Evolutionary conservation across 495 filamentous ascomycete species (phyloP).

Genomic region (Usnea hakonensis): DNA sequence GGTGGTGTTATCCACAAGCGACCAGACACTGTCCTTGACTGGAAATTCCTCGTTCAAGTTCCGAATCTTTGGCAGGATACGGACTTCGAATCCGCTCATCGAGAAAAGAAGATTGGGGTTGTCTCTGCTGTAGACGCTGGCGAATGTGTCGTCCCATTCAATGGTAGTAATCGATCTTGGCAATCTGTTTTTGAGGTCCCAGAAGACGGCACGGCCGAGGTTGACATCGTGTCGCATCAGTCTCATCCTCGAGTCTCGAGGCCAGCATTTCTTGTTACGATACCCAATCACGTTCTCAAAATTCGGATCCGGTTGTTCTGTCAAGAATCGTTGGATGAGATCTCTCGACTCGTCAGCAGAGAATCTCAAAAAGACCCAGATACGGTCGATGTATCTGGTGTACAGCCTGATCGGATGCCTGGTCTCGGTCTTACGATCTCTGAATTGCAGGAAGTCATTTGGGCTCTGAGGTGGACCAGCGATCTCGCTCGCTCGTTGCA

Average conservation of each 20-base stretch:
- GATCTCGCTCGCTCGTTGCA: slow-evolving; percentile 93
- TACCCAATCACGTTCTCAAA: slow-evolving; percentile 99
- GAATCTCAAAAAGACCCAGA: slow-evolving; percentile 97
- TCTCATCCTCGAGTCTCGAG: slow-evolving; percentile 92
- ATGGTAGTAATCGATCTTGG: slow-evolving; percentile 93
- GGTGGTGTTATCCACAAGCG: slow-evolving; percentile 86
- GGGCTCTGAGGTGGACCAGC: slow-evolving; percentile 93
- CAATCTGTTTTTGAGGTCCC: slow-evolving; percentile 96
- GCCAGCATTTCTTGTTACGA: slow-evolving; percentile 99
- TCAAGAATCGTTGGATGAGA: slow-evolving; percentile 94
- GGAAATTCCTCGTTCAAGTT: slow-evolving; percentile 96
- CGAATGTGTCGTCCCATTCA: slow-evolving; percentile 98
- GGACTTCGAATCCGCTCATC: slow-evolving; percentile 97
- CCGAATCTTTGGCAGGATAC: slow-evolving; percentile 90
- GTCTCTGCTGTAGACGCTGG: slow-evolving; percentile 97
- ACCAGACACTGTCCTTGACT: slow-evolving; percentile 97
- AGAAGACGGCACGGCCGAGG: slow-evolving; percentile 94
- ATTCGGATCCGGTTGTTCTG: slow-evolving; percentile 97
- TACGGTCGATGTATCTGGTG: slow-evolving; percentile 94
- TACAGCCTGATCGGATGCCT: slow-evolving; percentile 94
- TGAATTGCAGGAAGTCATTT: slow-evolving; percentile 97
- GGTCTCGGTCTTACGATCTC: slow-evolving; percentile 81
- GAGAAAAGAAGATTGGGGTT: slow-evolving; percentile 97
- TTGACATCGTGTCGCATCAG: slow-evolving; percentile 99
- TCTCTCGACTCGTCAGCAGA: slow-evolving; percentile 89